Percentiles rank a stretch among this genome's conserved stretches.
These are phyloP conservation scores for Hypoxylon sp. DNA, from an alignment of 2,329 filamentous ascomycete genomes.

Conservation along the genomic window DNA sequence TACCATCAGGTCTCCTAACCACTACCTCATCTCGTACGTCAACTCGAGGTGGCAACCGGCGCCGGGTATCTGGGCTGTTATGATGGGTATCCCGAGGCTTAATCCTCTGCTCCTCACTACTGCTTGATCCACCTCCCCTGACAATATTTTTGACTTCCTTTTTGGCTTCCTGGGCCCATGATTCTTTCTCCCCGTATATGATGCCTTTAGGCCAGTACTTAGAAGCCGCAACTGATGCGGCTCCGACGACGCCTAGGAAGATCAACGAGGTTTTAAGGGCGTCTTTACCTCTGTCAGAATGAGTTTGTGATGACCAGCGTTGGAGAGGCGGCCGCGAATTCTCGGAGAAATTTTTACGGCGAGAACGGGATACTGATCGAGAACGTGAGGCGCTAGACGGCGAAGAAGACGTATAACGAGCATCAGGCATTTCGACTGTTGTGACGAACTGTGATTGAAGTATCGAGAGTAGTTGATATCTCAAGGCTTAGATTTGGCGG, in stretches of 20 bases:
- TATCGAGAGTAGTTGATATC: constrained; percentile 4
- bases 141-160: constrained; percentile 41
- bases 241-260: constrained; percentile 58
- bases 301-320: constrained; percentile 7
- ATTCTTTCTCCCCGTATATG: constrained; percentile 58
- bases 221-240: constrained; percentile 56
- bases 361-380: constrained; percentile 33
- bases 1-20: constrained; percentile 15
- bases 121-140: not conserved
- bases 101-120: constrained; percentile 5
- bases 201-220: constrained; percentile 59
- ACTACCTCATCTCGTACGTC: constrained; percentile 24
- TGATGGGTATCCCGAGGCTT: constrained; percentile 10
- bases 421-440: constrained; percentile 36
- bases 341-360: constrained; percentile 17
- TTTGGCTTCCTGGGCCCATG: constrained; percentile 52
- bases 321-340: constrained; percentile 16
- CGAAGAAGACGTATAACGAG: constrained; percentile 44
- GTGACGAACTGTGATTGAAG: not conserved
- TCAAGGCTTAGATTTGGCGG: not conserved
- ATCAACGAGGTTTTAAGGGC: constrained; percentile 56
- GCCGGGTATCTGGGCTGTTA: constrained; percentile 3
- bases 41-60: constrained; percentile 9
- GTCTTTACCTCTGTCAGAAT: constrained; percentile 43
- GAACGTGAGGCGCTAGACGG: constrained; percentile 44